These are phyloP conservation scores for Aspergillus sp. DNA, from an alignment of 2,329 filamentous ascomycete species.

Conservation along the genomic window DNA sequence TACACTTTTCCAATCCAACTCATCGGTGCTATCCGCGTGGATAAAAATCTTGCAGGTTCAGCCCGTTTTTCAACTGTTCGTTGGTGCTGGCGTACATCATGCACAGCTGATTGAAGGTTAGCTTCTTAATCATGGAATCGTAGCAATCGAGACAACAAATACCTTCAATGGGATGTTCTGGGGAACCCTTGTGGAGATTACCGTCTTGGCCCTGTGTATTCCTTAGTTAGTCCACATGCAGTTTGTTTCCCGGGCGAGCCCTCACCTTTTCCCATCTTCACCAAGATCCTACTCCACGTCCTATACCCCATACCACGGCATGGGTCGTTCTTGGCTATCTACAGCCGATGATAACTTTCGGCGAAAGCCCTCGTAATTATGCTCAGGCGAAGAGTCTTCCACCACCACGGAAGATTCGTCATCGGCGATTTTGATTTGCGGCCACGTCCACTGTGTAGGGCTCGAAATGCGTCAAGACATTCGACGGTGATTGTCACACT, in stretches of 20 bases:
- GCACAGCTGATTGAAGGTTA: constrained; percentile 31
- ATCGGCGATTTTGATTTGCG: constrained; percentile 41
- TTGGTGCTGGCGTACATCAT: constrained; percentile 9
- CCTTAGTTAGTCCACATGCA: background rate
- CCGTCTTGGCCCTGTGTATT: background rate
- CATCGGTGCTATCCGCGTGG: constrained; percentile 6
- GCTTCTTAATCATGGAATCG: background rate
- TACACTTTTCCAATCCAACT: constrained; percentile 6
- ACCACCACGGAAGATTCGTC: constrained; percentile 36
- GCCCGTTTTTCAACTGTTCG: constrained; percentile 3
- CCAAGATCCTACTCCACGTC: constrained; percentile 38
- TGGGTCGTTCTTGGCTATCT: constrained; percentile 14
- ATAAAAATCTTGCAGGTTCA: background rate
- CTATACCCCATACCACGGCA: constrained; percentile 36
- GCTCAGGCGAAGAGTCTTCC: constrained; percentile 33
- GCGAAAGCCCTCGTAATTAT: constrained; percentile 28
- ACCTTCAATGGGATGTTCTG: background rate
- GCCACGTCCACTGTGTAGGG: constrained; percentile 27
- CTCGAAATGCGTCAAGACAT: constrained; percentile 34
- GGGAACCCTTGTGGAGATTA: constrained; percentile 6
- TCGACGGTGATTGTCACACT: constrained; percentile 17
- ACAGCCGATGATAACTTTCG: constrained; percentile 20
- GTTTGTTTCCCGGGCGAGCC: background rate
- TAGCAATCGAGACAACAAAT: background rate
- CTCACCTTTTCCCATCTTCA: constrained; percentile 36